phyloP scores from a whole-genome alignment of 495 filamentous ascomycete genomes.

The Lepidopterella palustris region DNA sequence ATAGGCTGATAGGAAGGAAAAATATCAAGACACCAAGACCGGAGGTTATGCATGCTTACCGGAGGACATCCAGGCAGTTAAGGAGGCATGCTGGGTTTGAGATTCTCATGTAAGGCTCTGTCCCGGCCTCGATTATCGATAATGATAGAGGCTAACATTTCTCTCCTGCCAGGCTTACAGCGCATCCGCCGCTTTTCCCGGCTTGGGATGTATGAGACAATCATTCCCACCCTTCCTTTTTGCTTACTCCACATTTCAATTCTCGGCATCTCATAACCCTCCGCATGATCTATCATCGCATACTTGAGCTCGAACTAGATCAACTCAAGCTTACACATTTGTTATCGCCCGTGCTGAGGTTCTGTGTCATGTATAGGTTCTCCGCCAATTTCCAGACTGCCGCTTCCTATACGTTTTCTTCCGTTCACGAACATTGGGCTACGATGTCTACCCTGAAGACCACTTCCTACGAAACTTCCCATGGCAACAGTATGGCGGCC shows the following conservation, averaged over 20 bases:
- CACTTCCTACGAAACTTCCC: constrained; percentile 27
- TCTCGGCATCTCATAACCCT: constrained; percentile 9
- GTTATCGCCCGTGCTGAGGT: constrained; percentile 5
- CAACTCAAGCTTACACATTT: neutral
- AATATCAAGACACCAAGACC: constrained; percentile 21
- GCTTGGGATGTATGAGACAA: constrained; percentile 31
- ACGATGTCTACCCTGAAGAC: constrained; percentile 28
- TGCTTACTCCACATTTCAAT: neutral
- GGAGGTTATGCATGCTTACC: constrained; percentile 26
- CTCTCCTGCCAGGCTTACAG: constrained; percentile 21
- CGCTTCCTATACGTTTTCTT: constrained; percentile 27
- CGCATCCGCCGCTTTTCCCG: constrained; percentile 23
- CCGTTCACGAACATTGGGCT: constrained; percentile 24
- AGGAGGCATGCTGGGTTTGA: constrained; percentile 25
- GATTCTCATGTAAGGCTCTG: constrained; percentile 20
- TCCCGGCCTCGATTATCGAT: neutral
- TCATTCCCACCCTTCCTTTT: neutral
- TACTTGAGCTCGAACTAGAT: neutral
- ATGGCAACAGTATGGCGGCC: constrained; percentile 26
- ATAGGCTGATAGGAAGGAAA: constrained; percentile 44
- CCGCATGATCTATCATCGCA: neutral
- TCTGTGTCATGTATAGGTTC: constrained; percentile 14
- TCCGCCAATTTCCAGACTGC: constrained; percentile 26
- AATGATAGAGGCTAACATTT: neutral
- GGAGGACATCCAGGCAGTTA: constrained; percentile 16